These are phyloP conservation scores for Calycina herbarum DNA, from an alignment of 2,329 filamentous ascomycete genomes.

Conservation along the genomic window DNA sequence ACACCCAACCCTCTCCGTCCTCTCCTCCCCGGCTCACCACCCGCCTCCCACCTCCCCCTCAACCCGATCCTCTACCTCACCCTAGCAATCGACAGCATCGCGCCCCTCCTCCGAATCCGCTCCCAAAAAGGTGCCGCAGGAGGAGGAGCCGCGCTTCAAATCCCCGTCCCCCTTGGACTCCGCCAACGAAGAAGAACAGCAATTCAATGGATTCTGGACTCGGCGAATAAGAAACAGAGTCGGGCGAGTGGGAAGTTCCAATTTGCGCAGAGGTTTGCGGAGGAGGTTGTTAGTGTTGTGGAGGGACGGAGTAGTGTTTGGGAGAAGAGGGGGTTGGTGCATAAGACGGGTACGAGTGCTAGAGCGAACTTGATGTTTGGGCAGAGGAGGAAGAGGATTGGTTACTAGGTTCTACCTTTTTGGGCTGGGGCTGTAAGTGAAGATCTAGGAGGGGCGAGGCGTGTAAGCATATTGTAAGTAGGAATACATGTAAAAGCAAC, in stretches of 20 bases:
- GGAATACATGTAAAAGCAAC: background rate
- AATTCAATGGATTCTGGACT: constrained; percentile 85
- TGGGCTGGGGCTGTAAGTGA: background rate
- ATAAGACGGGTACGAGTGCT: constrained; percentile 77
- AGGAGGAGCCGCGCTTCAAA: constrained; percentile 79
- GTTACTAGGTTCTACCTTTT: background rate
- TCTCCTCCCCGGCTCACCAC: constrained; percentile 74
- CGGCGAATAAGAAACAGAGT: constrained; percentile 76
- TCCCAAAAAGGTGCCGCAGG: constrained; percentile 76
- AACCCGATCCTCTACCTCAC: constrained; percentile 89
- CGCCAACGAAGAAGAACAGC: constrained; percentile 77
- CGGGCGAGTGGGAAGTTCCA: constrained; percentile 68
- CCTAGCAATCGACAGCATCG: constrained; percentile 83
- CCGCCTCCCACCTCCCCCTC: constrained; percentile 76
- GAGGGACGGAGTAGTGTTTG: constrained; percentile 83
- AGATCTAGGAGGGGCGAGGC: background rate
- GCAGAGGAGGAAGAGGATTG: constrained; percentile 36
- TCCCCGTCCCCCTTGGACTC: constrained; percentile 74
- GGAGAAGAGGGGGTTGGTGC: constrained; percentile 75
- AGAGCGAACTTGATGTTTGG: constrained; percentile 67
- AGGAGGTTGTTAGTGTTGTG: constrained; percentile 83
- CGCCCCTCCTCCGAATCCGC: constrained; percentile 80
- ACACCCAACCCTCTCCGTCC: constrained; percentile 69
- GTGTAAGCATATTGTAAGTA: constrained; percentile 23
- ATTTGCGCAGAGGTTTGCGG: constrained; percentile 76